Conservation (phyloP, 2,329 filamentous ascomycete species). For the Reticulascus tulasneorum region DNA sequence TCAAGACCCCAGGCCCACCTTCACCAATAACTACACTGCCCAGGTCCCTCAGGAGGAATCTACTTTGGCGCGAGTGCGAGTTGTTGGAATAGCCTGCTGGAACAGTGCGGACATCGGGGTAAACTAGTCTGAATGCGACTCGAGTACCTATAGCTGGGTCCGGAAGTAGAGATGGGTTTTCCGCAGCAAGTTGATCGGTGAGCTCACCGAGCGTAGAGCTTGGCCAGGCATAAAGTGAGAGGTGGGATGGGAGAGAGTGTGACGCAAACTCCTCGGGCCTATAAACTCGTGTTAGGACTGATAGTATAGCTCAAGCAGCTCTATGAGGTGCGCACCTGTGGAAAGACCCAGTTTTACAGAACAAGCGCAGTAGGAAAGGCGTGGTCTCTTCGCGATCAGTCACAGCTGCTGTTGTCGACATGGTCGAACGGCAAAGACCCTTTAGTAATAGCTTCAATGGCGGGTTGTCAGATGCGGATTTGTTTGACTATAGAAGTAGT, state of each 20-base stretch:
- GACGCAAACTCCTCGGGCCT: conserved; percentile 69
- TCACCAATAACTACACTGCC: conserved; percentile 77
- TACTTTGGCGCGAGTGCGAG: conserved; percentile 39
- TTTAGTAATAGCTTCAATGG: too few relatives aligned
- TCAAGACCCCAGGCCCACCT: conserved; percentile 20
- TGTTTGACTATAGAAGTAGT: too few relatives aligned
- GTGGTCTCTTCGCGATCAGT: conserved; percentile 64
- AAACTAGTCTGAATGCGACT: conserved; percentile 83
- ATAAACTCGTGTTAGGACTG: conserved; percentile 1
- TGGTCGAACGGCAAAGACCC: too few relatives aligned
- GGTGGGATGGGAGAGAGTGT: conserved; percentile 56
- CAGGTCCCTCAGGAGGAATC: conserved; percentile 75
- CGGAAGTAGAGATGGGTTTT: conserved; percentile 61
- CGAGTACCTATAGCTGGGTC: conserved; percentile 74
- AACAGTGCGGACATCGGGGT: conserved; percentile 60
- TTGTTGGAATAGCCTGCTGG: conserved; percentile 15
- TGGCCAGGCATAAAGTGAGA: conserved; percentile 84
- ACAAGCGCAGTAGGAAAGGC: conserved; percentile 82
- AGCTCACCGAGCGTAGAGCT: conserved; percentile 79
- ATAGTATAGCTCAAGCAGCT: conserved; percentile 1
- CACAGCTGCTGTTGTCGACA: conserved; percentile 15
- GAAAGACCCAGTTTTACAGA: conserved; percentile 71
- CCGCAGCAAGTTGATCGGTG: conserved; percentile 67
- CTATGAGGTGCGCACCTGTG: conserved; percentile 56
- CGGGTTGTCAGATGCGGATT: too few relatives aligned